These are phyloP conservation scores for Cordyceps pruinosa DNA, from an alignment of 2,329 filamentous ascomycete species.

Conservation along the genomic window DNA sequence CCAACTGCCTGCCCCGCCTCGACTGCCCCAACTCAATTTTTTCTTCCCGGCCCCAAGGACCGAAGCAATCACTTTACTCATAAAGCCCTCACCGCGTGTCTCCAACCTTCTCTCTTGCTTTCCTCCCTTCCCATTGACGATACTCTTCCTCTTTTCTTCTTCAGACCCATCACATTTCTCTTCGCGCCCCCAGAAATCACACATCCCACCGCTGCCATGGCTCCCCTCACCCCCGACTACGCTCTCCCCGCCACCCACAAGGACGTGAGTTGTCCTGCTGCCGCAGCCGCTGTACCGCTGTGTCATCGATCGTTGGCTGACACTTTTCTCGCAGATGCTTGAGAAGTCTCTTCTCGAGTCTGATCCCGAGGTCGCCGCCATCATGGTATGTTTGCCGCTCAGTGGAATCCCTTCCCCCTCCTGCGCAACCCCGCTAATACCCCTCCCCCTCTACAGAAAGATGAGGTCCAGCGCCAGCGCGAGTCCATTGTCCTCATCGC, in stretches of 20 bases:
- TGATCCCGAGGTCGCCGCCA: conserved; percentile 89
- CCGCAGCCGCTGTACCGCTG: too few relatives aligned
- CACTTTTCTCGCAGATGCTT: conserved; percentile 62
- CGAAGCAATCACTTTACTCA: background rate
- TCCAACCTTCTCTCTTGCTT: background rate
- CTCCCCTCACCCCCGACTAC: conserved; percentile 39
- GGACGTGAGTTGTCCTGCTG: conserved; percentile 35
- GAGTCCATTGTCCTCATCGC: conserved; percentile 98
- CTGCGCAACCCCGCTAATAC: conserved; percentile 22
- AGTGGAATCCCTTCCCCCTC: background rate
- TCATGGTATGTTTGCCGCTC: conserved; percentile 65
- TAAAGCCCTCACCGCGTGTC: conserved; percentile 12
- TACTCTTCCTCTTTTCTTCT: background rate
- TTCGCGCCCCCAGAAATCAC: conserved; percentile 1
- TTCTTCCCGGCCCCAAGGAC: background rate
- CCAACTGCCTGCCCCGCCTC: conserved; percentile 4
- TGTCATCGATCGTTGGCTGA: conserved; percentile 14
- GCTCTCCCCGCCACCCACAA: conserved; percentile 49
- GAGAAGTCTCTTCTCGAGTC: conserved; percentile 88
- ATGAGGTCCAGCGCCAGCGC: conserved; percentile 92
- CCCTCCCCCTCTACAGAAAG: conserved; percentile 50
- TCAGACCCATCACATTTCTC: conserved; percentile 10
- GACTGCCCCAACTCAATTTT: conserved; percentile 3
- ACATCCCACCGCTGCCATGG: conserved; percentile 28
- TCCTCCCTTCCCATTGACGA: background rate